Evolutionary conservation across 2,329 filamentous ascomycete species (phyloP).

Genomic region (Penicillium janthinellum): DNA sequence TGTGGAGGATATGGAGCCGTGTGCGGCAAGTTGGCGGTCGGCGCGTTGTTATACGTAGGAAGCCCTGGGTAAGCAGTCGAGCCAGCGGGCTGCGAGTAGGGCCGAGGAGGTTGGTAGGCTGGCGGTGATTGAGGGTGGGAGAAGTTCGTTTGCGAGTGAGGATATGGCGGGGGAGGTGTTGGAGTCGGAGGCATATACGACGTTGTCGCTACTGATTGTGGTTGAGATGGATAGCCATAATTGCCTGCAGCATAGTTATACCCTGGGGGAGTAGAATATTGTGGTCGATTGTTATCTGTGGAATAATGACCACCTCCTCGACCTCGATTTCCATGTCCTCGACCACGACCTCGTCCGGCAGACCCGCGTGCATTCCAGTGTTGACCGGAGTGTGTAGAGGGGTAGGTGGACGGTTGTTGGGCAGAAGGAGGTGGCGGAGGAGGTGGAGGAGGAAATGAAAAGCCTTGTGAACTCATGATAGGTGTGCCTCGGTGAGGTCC

Average conservation of each 20-base stretch:
- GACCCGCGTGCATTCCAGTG: constrained; percentile 31
- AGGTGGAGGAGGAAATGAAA: constrained; percentile 51
- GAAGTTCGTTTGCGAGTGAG: constrained; percentile 27
- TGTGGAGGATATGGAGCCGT: constrained; percentile 25
- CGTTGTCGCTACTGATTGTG: constrained; percentile 29
- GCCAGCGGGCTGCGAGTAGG: constrained; percentile 30
- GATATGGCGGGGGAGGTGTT: constrained; percentile 31
- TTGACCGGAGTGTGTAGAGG: constrained; percentile 29
- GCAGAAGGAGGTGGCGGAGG: constrained; percentile 41
- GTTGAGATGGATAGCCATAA: constrained; percentile 35
- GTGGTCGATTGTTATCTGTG: constrained; percentile 18
- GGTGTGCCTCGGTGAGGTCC: constrained; percentile 28
- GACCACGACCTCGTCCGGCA: constrained; percentile 37
- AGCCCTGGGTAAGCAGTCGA: constrained; percentile 31
- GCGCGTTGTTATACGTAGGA: constrained; percentile 27
- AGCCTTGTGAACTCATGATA: constrained; percentile 46
- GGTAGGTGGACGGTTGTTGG: constrained; percentile 26
- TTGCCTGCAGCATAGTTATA: constrained; percentile 34
- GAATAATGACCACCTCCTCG: constrained; percentile 27
- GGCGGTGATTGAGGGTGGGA: constrained; percentile 25
- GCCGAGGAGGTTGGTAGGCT: constrained; percentile 26
- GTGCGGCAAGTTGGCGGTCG: constrained; percentile 24
- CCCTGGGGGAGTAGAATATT: constrained; percentile 29
- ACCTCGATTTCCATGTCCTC: constrained; percentile 38
- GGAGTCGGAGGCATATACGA: constrained; percentile 28